Conservation (phyloP, 768 basidiomycete species). For the Boletus sp. region DNA sequence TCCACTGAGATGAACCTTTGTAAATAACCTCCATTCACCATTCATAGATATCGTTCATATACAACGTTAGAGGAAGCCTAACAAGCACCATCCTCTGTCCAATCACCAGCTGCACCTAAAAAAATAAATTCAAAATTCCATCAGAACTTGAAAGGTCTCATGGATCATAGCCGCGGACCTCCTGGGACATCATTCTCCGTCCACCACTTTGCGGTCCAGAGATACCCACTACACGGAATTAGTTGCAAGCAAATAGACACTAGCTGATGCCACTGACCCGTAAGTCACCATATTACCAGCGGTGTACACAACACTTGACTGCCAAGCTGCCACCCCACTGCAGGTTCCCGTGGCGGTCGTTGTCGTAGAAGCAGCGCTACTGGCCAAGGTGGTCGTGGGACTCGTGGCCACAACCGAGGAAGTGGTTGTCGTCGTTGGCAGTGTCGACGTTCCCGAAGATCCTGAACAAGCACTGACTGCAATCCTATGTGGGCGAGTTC, state of each 20-base stretch:
- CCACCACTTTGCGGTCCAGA: conserved; percentile 63
- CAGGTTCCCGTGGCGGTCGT: conserved; percentile 39
- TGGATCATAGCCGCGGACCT: conserved; percentile 23
- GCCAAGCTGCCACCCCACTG: conserved; percentile 50
- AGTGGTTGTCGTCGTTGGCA: conserved; percentile 14
- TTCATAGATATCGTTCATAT: background rate
- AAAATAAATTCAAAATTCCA: background rate
- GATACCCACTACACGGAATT: conserved; percentile 19
- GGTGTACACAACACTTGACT: conserved; percentile 43
- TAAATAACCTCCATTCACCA: background rate
- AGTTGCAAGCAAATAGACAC: background rate
- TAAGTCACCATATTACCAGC: conserved; percentile 53
- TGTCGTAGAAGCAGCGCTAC: conserved; percentile 13
- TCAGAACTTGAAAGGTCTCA: background rate
- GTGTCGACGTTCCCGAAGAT: background rate
- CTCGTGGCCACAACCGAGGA: conserved; percentile 12
- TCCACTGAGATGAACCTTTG: background rate
- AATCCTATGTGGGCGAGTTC: background rate
- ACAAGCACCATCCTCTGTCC: conserved; percentile 60
- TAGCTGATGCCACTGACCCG: conserved; percentile 37
- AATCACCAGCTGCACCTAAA: conserved; percentile 50
- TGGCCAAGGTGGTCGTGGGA: conserved; percentile 11
- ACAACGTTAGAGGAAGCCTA: conserved; percentile 1
- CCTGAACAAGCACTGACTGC: conserved; percentile 26
- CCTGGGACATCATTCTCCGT: conserved; percentile 53